These are phyloP conservation scores for Pichia sp. DNA, from an alignment of 1,139 yeast genomes.

Conservation along the genomic window DNA sequence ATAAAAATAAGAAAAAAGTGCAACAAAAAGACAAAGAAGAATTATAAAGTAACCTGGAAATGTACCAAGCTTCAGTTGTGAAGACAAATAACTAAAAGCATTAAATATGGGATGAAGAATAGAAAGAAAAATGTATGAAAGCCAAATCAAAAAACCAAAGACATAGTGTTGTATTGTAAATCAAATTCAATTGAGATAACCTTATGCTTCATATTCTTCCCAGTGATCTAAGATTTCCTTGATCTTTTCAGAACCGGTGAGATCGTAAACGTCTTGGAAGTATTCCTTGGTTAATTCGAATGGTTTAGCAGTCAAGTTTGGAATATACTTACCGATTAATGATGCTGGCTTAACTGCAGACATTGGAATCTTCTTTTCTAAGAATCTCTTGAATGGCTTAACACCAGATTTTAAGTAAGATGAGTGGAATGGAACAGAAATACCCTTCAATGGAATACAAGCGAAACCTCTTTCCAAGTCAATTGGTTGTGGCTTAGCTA, in stretches of 20 bases:
- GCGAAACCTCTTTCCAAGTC: constrained; percentile 98
- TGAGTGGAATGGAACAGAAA: constrained; percentile 99
- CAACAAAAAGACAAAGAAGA: not conserved
- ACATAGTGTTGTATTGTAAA: constrained; percentile 1
- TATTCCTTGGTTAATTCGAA: constrained; percentile 94
- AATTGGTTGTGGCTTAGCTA: constrained; percentile 93
- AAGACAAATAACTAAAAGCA: not conserved
- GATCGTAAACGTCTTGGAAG: constrained; percentile 90
- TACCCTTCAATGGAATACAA: constrained; percentile 96
- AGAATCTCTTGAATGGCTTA: constrained; percentile 97
- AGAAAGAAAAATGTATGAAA: not conserved
- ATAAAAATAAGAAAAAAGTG: constrained; percentile 2
- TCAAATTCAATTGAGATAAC: not conserved
- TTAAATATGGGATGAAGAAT: not conserved
- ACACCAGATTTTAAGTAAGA: constrained; percentile 97
- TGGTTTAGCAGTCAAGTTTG: constrained; percentile 98
- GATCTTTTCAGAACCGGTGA: constrained; percentile 90
- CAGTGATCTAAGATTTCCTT: constrained; percentile 90
- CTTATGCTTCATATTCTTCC: constrained; percentile 67
- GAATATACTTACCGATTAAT: constrained; percentile 93
- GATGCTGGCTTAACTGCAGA: constrained; percentile 94
- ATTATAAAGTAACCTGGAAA: not conserved
- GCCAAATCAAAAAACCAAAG: constrained; percentile 1
- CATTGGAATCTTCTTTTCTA: constrained; percentile 93
- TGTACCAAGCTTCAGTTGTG: not conserved